Conservation (phyloP, 768 basidiomycete genomes). For the Paxillus rubicundulus region DNA sequence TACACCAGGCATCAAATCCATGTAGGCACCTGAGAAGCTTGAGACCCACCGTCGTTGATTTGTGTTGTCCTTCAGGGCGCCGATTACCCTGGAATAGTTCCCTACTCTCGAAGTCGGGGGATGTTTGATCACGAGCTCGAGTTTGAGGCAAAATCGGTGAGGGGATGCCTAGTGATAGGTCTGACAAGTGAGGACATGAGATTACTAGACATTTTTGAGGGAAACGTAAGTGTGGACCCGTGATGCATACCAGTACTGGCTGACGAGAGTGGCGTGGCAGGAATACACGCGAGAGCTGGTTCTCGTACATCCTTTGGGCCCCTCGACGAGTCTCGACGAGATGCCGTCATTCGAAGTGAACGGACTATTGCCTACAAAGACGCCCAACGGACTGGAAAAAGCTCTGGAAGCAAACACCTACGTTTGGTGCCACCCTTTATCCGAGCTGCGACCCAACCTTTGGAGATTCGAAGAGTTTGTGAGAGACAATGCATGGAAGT, state of each 20-base stretch:
- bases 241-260: background rate
- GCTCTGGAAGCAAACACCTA: constrained; percentile 66
- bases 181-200: constrained; percentile 60
- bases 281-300: constrained; percentile 67
- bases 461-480: constrained; percentile 90
- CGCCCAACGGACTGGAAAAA: constrained; percentile 34
- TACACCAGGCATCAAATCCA: constrained; percentile 81
- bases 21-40: constrained; percentile 32
- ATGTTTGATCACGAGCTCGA: constrained; percentile 52
- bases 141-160: constrained; percentile 64
- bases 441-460: constrained; percentile 49
- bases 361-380: constrained; percentile 40
- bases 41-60: constrained; percentile 1
- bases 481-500: constrained; percentile 70
- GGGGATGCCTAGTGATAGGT: constrained; percentile 77
- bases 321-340: constrained; percentile 34
- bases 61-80: constrained; percentile 39
- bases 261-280: constrained; percentile 38
- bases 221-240: constrained; percentile 47
- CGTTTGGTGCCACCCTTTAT: constrained; percentile 51
- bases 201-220: constrained; percentile 82
- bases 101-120: constrained; percentile 45
- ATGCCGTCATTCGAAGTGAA: constrained; percentile 20
- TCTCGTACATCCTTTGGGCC: constrained; percentile 52
- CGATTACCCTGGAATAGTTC: constrained; percentile 85